Conservation (phyloP, 345 rosid species). For the Gynandropsis gynandra region DNA sequence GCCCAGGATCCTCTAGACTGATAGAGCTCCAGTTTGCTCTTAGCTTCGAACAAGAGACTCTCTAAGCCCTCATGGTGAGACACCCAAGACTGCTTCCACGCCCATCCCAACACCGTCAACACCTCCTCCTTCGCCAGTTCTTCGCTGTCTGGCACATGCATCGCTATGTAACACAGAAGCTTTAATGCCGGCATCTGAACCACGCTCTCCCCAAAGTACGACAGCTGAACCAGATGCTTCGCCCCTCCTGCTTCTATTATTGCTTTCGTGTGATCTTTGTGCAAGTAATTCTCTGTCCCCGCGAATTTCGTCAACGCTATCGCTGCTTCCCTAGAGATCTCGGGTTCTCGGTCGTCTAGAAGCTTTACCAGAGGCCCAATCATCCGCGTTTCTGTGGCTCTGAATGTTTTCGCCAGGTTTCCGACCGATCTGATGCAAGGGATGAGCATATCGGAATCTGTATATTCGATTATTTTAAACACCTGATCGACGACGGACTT, state of each 20-base stretch:
- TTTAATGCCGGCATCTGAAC: conserved; percentile 57
- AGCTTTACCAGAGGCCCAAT: conserved; percentile 79
- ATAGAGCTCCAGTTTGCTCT: conserved; percentile 73
- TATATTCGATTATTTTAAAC: conserved; percentile 55
- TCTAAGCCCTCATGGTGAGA: conserved; percentile 51
- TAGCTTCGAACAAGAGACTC: conserved; percentile 54
- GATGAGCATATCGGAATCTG: conserved; percentile 59
- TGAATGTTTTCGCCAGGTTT: conserved; percentile 85
- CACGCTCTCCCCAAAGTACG: conserved; percentile 72
- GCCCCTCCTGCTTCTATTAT: conserved; percentile 80
- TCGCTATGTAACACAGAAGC: conserved; percentile 73
- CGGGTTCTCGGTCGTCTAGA: conserved; percentile 77
- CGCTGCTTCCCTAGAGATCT: conserved; percentile 59
- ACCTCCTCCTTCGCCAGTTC: conserved; percentile 74
- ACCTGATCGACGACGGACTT: conserved; percentile 83
- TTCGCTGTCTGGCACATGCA: conserved; percentile 81
- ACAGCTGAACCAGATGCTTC: conserved; percentile 75
- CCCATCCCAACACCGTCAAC: conserved; percentile 81
- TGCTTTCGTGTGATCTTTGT: conserved; percentile 76
- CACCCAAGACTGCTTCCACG: conserved; percentile 59
- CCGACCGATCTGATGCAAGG: conserved; percentile 84
- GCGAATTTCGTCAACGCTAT: conserved; percentile 77
- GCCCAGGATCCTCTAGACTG: conserved; percentile 86
- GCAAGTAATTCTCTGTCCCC: conserved; percentile 75
- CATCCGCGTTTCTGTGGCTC: conserved; percentile 88